Percentiles rank a stretch among this genome's conserved stretches.
Evolutionary conservation across 257 asterid species (phyloP).

Genomic region (Hygrophila difformis): DNA sequence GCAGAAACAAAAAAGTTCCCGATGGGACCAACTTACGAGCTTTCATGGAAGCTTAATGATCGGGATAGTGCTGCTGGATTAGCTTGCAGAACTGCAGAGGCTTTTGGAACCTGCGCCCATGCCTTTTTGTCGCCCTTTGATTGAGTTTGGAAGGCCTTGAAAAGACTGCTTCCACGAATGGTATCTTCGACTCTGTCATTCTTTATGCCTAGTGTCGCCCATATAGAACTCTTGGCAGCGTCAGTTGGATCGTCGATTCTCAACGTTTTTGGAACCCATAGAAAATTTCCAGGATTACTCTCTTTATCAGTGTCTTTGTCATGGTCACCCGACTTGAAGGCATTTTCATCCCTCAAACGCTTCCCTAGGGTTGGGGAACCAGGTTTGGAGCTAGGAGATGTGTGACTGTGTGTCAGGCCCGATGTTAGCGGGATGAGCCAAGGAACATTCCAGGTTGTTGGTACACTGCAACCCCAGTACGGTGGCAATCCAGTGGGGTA

Average conservation of each 20-base stretch:
- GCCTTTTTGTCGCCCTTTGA: slow-evolving; percentile 35
- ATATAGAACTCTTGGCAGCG: slow-evolving; percentile 75
- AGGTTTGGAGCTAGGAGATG: slow-evolving; percentile 26
- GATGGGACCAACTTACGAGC: slow-evolving; percentile 29
- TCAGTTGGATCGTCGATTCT: slow-evolving; percentile 63
- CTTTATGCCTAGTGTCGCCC: slow-evolving; percentile 63
- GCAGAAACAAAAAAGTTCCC: too few species aligned
- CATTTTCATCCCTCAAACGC: slow-evolving; percentile 43
- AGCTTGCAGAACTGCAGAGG: slow-evolving; percentile 54
- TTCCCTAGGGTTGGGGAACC: slow-evolving; percentile 49
- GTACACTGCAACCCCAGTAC: slow-evolving; percentile 35
- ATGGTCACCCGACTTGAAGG: neutral
- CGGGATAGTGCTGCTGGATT: slow-evolving; percentile 88
- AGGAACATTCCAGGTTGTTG: slow-evolving; percentile 36
- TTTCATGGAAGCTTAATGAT: slow-evolving; percentile 66
- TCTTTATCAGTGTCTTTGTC: slow-evolving; percentile 17
- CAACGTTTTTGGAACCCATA: slow-evolving; percentile 75
- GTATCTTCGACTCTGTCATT: slow-evolving; percentile 35
- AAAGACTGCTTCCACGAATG: slow-evolving; percentile 35
- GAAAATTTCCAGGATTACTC: slow-evolving; percentile 31
- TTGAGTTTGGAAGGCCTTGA: slow-evolving; percentile 39
- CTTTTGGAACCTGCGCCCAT: slow-evolving; percentile 22
- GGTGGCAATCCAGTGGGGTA: slow-evolving; percentile 30
- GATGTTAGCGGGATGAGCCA: slow-evolving; percentile 33
- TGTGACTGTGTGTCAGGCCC: slow-evolving; percentile 11